phyloP scores from a whole-genome alignment of 495 filamentous ascomycete species.

The Pyronema omphalodes region DNA sequence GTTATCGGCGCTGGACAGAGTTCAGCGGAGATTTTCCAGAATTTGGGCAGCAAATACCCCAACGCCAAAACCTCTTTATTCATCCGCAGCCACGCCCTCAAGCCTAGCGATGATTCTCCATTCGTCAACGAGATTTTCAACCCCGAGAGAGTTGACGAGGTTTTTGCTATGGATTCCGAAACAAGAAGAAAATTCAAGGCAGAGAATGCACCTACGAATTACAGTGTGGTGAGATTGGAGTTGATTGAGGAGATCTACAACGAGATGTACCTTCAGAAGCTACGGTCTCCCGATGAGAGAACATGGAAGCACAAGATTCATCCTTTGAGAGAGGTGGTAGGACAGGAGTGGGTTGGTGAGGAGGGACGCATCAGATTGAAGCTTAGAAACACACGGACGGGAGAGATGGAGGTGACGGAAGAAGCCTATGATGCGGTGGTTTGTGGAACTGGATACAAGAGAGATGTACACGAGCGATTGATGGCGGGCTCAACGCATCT shows the following conservation, averaged over 20 bases:
- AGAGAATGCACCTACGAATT: slow-evolving; percentile 67
- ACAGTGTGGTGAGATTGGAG: slow-evolving; percentile 74
- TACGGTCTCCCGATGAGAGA: slow-evolving; percentile 47
- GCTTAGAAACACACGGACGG: slow-evolving; percentile 22
- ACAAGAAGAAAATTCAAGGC: slow-evolving; percentile 43
- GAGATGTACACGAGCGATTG: slow-evolving; percentile 63
- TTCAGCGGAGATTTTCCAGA: slow-evolving; percentile 86
- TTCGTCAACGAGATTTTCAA: slow-evolving; percentile 97
- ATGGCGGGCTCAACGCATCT: slow-evolving; percentile 44
- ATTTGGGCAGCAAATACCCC: slow-evolving; percentile 64
- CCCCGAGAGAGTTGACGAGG: slow-evolving; percentile 54
- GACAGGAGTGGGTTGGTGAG: slow-evolving; percentile 34
- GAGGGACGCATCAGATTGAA: slow-evolving; percentile 25
- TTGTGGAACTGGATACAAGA: slow-evolving; percentile 70
- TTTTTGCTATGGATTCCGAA: slow-evolving; percentile 45
- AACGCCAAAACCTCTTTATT: slow-evolving; percentile 59
- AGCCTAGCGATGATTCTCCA: slow-evolving; percentile 84
- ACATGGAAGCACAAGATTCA: slow-evolving; percentile 70
- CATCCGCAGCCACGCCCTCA: slow-evolving; percentile 60
- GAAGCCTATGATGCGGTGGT: slow-evolving; percentile 46
- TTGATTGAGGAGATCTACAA: slow-evolving; percentile 76
- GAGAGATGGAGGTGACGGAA: slow-evolving; percentile 6
- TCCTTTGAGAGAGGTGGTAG: slow-evolving; percentile 41
- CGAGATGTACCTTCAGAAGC: slow-evolving; percentile 63
- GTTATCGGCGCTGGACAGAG: slow-evolving; percentile 82